Percentiles rank a stretch among this genome's conserved stretches.
Conservation (phyloP, 78 protist genomes). For the Dictyostelium capitatum region DNA sequence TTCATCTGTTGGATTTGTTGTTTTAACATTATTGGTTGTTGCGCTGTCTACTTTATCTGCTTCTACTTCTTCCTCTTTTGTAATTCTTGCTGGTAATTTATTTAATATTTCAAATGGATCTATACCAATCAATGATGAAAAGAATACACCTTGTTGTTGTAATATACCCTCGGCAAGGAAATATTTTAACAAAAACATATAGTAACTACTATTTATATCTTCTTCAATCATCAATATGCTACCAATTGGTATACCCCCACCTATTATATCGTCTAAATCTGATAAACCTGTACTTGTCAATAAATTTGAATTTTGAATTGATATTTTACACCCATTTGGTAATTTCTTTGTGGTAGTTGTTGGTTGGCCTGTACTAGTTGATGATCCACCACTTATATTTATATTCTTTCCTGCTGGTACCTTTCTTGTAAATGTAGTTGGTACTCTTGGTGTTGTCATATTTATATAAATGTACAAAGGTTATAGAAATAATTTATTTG, state of each 20-base stretch:
- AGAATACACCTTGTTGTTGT: constrained; percentile 72
- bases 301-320: constrained; percentile 80
- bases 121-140: constrained; percentile 57
- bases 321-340: constrained; percentile 79
- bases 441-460: constrained; percentile 42
- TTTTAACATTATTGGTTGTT: background rate
- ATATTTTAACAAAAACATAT: constrained; percentile 73
- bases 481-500: no score
- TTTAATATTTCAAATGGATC: constrained; percentile 75
- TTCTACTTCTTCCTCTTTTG: constrained; percentile 54
- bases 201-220: constrained; percentile 77
- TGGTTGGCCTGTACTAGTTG: background rate
- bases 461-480: no score
- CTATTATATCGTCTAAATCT: constrained; percentile 81
- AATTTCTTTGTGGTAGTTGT: constrained; percentile 47
- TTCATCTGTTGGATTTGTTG: constrained; percentile 30
- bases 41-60: constrained; percentile 29
- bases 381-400: background rate
- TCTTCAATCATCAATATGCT: constrained; percentile 83
- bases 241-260: constrained; percentile 86
- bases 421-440: constrained; percentile 68
- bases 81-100: constrained; percentile 65
- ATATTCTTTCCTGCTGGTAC: constrained; percentile 3
- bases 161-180: constrained; percentile 81
- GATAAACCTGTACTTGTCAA: constrained; percentile 59